Evolutionary conservation across 805 yeast genomes (phyloP), one percentile per base, ranked within the genome.

Genomic region (Candida nanaspora): DNA sequence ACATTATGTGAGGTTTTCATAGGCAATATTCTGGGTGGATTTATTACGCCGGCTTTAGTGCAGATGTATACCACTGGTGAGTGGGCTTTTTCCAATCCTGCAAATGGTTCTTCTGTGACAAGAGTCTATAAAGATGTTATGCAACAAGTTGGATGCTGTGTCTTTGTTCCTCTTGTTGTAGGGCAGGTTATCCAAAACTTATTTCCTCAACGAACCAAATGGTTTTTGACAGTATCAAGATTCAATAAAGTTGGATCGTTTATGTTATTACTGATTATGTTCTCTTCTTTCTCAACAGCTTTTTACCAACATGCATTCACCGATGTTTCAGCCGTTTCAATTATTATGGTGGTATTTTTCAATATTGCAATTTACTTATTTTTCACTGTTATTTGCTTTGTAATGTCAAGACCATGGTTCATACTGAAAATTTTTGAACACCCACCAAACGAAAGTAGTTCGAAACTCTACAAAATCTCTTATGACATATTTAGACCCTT

Each of bases 21-120:
- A 27, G 96, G 96, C 2, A 88, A 88, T 55, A 54, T 87, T 37
- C 53, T 86, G 33, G 96, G 96, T 2, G 93, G 93, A 0, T 88
- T 88, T 52, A 69, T 88, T 18, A 84, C 95, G 0, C 96, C 96
- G 0, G 91, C 93, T 1, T 62, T 88, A 37, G 72, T 80, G 3
- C 95, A 87, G 55, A 65, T 87, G 79, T 87, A 67, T 63, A 65
- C 68, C 2, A 52, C 55, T 9, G 72, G 80, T 6, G 52, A 68
- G 0, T 89, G 94, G 77, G 66, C 62, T 11, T 87, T 81, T 55
- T 96, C 91, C 6, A 86, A 87, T 53, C 96, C 96, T 3, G 80
- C 85, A 0, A 60, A 64, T 31, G 81, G 74, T 2, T 53, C 68
- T 14, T 61, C 77, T 6, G 74, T 86, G 34, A 64, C 67, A 18